Base-by-base conservation (phyloP, 371 early-diverging fungal genomes). In the Syncephalastrum monosporum region DNA sequence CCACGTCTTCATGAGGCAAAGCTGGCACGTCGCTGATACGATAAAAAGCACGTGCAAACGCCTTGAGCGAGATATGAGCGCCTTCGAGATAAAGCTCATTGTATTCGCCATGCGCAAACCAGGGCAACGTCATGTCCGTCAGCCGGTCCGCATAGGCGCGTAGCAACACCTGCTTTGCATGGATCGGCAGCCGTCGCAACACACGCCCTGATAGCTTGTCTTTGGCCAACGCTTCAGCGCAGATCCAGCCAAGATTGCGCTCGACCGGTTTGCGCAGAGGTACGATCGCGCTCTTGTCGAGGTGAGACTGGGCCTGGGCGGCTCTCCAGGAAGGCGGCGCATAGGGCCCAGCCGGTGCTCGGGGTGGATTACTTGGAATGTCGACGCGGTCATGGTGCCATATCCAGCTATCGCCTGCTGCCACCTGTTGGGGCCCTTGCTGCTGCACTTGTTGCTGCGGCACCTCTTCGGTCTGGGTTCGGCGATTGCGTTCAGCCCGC, bases 401-500 rank as follows among this genome's bases (percentile, higher is more conserved):
- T 29, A 29, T 29, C 29, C 29, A 29, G 29, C 29, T 29, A 29
- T 29, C 29, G 29, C 29, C 29, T 29, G 29, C 29, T 29, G 29
- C 29, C 29, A 29, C 29, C 7, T 29, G 29, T 29, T 29, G 6
- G 7, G 29, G 29, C 4, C 29, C 29, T 25, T 46, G n/a, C 6
- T 33, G 53, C n/a, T 42, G 10, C 16, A 3, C 8, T 15, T 38
- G 10, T 21, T 19, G n/a, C 14, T 16, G 41, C 29, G 29, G 29
- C 6, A 4, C 29, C 6, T 29, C 29, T 3, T 29, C 41, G 41
- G 23, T 33, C 38, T 29, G 49, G 2, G 13, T 42, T 25, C 45
- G 54, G 0, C 60, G 47, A 21, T 60, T 60, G 8, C 43, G 45
- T 24, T 54, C 50, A 13, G 60, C 54, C 15, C 60, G 49, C 33